Evolutionary conservation across 2,329 filamentous ascomycete species (phyloP).

Genomic region (Leptodontidium sp.): DNA sequence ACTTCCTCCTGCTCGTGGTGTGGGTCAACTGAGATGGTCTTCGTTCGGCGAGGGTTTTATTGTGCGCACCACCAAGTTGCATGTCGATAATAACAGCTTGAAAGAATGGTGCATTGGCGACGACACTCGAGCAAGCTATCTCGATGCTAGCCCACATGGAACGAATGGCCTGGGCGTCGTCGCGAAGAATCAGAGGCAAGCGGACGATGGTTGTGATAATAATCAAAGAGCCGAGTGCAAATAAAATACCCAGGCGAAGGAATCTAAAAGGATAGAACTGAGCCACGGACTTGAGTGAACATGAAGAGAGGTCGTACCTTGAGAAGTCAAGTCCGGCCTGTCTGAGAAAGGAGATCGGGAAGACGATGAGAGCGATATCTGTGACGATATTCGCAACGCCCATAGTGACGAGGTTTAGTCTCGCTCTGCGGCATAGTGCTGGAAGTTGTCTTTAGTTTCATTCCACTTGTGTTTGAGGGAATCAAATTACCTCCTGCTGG

Average conservation of each 20-base stretch:
- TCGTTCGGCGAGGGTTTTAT: conserved; percentile 10
- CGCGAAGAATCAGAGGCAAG: conserved; percentile 20
- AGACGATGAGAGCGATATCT: conserved; percentile 17
- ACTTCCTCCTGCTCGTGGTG: background rate
- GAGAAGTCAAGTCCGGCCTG: conserved; percentile 12
- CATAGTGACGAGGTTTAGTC: conserved; percentile 16
- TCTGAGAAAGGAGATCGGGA: conserved; percentile 20
- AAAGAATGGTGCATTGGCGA: conserved; percentile 23
- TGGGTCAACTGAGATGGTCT: conserved; percentile 12
- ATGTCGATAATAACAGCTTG: conserved; percentile 18
- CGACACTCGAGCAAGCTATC: conserved; percentile 16
- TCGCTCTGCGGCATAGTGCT: conserved; percentile 17
- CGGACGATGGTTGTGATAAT: conserved; percentile 22
- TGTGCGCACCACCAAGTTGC: conserved; percentile 19
- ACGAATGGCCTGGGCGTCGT: conserved; percentile 19
- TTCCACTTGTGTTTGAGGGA: too few species aligned
- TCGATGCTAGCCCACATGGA: conserved; percentile 23
- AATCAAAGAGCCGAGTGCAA: conserved; percentile 20
- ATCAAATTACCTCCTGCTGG: conserved; percentile 16
- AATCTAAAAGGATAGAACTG: background rate
- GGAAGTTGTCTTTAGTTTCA: background rate
- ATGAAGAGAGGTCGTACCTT: background rate
- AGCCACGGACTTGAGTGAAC: background rate
- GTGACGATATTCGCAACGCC: conserved; percentile 15
- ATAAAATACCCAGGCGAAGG: conserved; percentile 18